Percentiles rank a stretch among this genome's conserved stretches.
Evolutionary conservation across 2,329 filamentous ascomycete species (phyloP).

Genomic region (Bipolaris victoriae): DNA sequence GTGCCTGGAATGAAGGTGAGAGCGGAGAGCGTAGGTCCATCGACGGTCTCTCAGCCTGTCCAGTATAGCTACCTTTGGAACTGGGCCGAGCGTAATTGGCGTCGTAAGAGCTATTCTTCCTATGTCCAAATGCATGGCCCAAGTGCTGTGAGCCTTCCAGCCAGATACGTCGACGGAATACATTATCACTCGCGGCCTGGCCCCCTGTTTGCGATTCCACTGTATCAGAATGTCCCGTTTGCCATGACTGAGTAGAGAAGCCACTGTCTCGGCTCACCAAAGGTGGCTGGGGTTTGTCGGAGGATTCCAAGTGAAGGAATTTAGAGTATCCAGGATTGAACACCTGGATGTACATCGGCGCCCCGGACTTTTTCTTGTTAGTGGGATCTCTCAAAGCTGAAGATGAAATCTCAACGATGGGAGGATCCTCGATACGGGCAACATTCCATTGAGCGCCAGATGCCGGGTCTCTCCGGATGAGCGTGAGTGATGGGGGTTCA

Average conservation of each 20-base stretch:
- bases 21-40: conserved; percentile 21
- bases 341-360: conserved; percentile 61
- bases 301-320: conserved; percentile 52
- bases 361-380: conserved; percentile 46
- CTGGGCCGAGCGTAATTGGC: conserved; percentile 27
- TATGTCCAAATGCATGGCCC: conserved; percentile 50
- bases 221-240: conserved; percentile 2
- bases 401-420: conserved; percentile 53
- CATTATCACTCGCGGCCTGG: conserved; percentile 20
- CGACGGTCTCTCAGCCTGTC: conserved; percentile 18
- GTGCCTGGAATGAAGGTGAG: conserved; percentile 27
- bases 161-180: conserved; percentile 56
- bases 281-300: conserved; percentile 21
- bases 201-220: conserved; percentile 1
- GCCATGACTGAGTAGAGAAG: conserved; percentile 19
- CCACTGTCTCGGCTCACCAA: conserved; percentile 24
- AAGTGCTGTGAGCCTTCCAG: conserved; percentile 54
- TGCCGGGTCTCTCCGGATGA: conserved; percentile 59
- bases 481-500: conserved; percentile 47
- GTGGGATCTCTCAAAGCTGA: conserved; percentile 44
- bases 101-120: conserved; percentile 43
- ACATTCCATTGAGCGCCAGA: conserved; percentile 60
- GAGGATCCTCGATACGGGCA: conserved; percentile 55
- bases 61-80: conserved; percentile 31
- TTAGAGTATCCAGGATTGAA: conserved; percentile 65